Evolutionary conservation across 495 filamentous ascomycete species (phyloP), one percentile per base, ranked within the genome.

Genomic region (Lasiosphaeria ovina): DNA sequence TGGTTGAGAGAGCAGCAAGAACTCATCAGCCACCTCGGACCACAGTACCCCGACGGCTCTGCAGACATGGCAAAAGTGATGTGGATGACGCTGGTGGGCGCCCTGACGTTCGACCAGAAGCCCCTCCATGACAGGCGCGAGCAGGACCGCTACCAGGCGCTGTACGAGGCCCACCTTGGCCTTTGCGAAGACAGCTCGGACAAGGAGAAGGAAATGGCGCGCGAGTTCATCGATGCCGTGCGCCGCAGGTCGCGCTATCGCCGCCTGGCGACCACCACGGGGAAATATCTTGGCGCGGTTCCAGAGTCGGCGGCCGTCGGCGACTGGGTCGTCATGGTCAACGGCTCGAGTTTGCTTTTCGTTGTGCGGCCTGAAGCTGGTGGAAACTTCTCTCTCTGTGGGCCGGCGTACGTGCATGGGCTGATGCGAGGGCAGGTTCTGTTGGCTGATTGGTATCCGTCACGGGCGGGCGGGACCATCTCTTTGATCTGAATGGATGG

Each of bases 221-320:
- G 47, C 6, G 24, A 40, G n/a, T 61, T 61, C 42, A 14, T 31
- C 44, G 59, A 61, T 24, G 53, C 53, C 0, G 59, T 40, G 38
- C 52, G 59, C 14, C 45, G 52, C 12, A 55, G 31, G 45, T 56
- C 52, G 16, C 59, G 59, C 1, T 61, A 17, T 8, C 32, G 59
- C 14, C 42, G 52, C 10, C 34, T 61, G 10, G 47, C 52, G 6
- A 32, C 44, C 6, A 61, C 59, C 8, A 47, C 42, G 35, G 35
- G 4, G 14, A 34, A 44, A 9, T 51, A 56, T 24, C 24, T 61
- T 10, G 53, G 52, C 3, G 53, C 59, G 4, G 52, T 61, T 12
- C 52, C 59, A 6, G 24, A 61, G 59, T 44, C 51, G 8, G 35
- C 59, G 4, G 10, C 42, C 35, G n/a, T 50, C 0, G 59, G 59